phyloP scores from a whole-genome alignment of 2,329 filamentous ascomycete species.

The Colletotrichum tropicale region DNA sequence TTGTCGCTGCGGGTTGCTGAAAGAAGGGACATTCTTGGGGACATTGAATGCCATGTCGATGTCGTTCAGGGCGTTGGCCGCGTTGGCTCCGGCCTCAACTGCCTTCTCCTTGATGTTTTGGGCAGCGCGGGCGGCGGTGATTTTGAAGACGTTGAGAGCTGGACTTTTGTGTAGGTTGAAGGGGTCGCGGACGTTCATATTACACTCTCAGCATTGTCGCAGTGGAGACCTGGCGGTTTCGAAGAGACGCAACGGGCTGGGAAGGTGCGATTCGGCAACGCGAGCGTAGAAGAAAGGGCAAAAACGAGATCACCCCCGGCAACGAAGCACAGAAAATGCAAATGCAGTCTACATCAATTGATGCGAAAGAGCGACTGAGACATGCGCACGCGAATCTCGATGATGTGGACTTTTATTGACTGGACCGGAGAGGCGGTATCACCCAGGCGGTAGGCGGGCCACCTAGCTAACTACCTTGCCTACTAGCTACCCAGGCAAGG shows the following conservation, averaged over 20 bases:
- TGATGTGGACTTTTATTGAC: conserved; percentile 15
- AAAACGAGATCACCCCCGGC: neutral
- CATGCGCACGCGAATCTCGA: conserved; percentile 7
- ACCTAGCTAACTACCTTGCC: neutral
- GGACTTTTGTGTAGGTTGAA: conserved; percentile 41
- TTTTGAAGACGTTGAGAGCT: conserved; percentile 47
- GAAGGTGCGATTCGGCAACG: neutral
- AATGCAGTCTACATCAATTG: conserved; percentile 13
- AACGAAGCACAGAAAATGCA: neutral
- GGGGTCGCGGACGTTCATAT: conserved; percentile 47
- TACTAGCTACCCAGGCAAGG: neutral
- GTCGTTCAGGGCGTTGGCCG: conserved; percentile 53
- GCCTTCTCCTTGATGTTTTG: conserved; percentile 50
- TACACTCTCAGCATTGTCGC: conserved; percentile 20
- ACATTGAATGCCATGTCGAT: conserved; percentile 72
- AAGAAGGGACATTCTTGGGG: conserved; percentile 73
- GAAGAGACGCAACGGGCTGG: conserved; percentile 8
- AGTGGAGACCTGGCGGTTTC: conserved; percentile 14
- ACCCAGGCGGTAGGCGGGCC: neutral
- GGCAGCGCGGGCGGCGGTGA: conserved; percentile 49
- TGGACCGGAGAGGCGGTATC: neutral
- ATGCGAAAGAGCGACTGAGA: conserved; percentile 15
- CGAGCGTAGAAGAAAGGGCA: neutral
- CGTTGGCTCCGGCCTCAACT: conserved; percentile 53
- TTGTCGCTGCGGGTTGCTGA: conserved; percentile 66